Evolutionary conservation across 2,329 filamentous ascomycete species (phyloP).

Genomic region (Aspergillus oerlinghausenensis): DNA sequence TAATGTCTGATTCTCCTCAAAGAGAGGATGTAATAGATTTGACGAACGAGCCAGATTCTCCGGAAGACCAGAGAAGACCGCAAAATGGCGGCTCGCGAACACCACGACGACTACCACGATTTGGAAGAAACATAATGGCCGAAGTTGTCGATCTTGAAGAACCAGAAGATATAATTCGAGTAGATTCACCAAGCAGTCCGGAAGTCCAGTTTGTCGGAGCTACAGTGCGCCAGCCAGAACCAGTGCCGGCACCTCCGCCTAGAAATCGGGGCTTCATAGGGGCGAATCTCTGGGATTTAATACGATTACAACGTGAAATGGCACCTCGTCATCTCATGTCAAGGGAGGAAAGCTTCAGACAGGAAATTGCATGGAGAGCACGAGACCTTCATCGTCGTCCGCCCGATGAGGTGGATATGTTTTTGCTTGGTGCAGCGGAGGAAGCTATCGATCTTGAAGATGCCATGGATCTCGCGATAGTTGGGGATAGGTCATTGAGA

Average conservation of each 20-base stretch:
- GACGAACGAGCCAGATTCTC: constrained; percentile 42
- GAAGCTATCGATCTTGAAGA: constrained; percentile 22
- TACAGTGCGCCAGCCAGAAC: constrained; percentile 17
- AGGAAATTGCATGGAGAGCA: constrained; percentile 19
- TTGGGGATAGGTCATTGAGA: constrained; percentile 17
- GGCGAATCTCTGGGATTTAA: constrained; percentile 7
- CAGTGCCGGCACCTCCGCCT: constrained; percentile 6
- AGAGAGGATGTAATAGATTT: constrained; percentile 43
- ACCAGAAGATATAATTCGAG: constrained; percentile 10
- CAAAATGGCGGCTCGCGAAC: neutral
- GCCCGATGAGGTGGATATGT: constrained; percentile 13
- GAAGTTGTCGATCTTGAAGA: constrained; percentile 40
- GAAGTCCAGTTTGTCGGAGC: constrained; percentile 49
- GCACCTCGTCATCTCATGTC: neutral
- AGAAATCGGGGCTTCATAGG: constrained; percentile 1
- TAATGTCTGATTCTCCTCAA: constrained; percentile 34
- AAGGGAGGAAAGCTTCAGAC: constrained; percentile 12
- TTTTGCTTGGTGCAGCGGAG: constrained; percentile 22
- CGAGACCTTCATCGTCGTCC: constrained; percentile 7
- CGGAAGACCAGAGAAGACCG: constrained; percentile 14
- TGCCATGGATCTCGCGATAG: constrained; percentile 14
- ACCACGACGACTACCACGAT: constrained; percentile 26
- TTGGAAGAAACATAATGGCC: constrained; percentile 33
- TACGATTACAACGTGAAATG: constrained; percentile 6
- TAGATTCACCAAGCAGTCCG: constrained; percentile 34